Percentiles rank a stretch among this genome's conserved stretches.
Conservation (phyloP, 257 asterid genomes). For the Solanum tarijense region DNA sequence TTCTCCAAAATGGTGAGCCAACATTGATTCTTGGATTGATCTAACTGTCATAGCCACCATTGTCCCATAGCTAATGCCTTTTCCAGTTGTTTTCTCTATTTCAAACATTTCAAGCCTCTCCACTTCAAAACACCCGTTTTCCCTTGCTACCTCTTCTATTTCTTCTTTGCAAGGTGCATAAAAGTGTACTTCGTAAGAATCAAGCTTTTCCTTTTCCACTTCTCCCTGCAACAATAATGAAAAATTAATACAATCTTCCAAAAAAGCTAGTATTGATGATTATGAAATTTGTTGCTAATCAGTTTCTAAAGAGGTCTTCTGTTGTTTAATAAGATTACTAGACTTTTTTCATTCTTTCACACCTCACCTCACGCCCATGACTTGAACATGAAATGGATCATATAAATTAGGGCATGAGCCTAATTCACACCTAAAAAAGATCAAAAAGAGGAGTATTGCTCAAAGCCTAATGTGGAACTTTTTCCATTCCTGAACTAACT, state of each 20-base stretch:
- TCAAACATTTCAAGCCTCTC: constrained; percentile 46
- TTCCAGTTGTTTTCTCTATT: constrained; percentile 29
- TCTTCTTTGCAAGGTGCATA: constrained; percentile 76
- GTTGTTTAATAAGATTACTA: not conserved
- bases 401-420: not conserved
- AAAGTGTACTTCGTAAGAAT: constrained; percentile 63
- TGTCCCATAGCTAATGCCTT: constrained; percentile 42
- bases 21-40: constrained; percentile 79
- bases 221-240: constrained; percentile 39
- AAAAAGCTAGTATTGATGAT: not conserved
- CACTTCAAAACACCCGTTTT: constrained; percentile 47
- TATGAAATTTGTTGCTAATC: not conserved
- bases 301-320: not conserved
- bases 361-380: not conserved
- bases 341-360: not conserved
- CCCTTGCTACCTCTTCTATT: constrained; percentile 42
- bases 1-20: constrained; percentile 61
- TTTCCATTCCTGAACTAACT: not conserved
- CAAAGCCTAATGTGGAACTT: not conserved
- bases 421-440: not conserved
- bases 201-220: constrained; percentile 44
- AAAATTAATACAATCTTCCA: not conserved
- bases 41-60: constrained; percentile 70
- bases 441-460: not conserved
- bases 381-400: not conserved